phyloP scores from a whole-genome alignment of 345 rosid species.

The Eucalyptus tenuipes region DNA sequence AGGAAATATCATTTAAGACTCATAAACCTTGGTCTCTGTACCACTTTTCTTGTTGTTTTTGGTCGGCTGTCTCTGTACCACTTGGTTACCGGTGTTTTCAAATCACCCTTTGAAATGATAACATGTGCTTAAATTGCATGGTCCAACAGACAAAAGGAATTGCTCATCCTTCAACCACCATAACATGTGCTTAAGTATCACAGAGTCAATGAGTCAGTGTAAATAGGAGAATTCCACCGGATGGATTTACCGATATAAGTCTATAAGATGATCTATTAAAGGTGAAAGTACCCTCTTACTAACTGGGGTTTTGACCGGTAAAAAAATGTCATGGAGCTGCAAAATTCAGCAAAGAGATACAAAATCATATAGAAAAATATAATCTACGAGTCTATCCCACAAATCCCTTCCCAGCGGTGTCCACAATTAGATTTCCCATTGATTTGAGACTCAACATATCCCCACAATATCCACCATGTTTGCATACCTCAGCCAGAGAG shows the following conservation, averaged over 20 bases:
- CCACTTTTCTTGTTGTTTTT: neutral
- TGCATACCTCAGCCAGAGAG: constrained; percentile 45
- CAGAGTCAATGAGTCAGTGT: neutral
- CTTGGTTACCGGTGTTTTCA: neutral
- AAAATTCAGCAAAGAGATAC: neutral
- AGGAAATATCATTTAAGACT: neutral
- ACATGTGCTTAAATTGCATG: neutral
- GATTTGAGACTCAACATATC: neutral
- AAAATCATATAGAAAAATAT: neutral
- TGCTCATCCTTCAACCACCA: neutral
- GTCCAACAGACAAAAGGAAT: neutral
- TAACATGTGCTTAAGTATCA: neutral
- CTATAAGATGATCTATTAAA: neutral
- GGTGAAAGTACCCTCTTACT: neutral
- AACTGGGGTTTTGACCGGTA: neutral
- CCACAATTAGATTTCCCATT: neutral
- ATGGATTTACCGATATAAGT: neutral
- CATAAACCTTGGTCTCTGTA: neutral
- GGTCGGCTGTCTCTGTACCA: neutral
- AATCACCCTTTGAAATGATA: neutral
- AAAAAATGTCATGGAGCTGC: neutral
- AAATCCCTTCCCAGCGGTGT: neutral
- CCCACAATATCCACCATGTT: neutral
- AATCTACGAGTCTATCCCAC: neutral
- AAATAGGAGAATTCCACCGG: neutral